Percentiles rank a stretch among this genome's conserved stretches.
phyloP scores from a whole-genome alignment of 1,284 basidiomycete species.

The Apiotrichum laibachii region DNA sequence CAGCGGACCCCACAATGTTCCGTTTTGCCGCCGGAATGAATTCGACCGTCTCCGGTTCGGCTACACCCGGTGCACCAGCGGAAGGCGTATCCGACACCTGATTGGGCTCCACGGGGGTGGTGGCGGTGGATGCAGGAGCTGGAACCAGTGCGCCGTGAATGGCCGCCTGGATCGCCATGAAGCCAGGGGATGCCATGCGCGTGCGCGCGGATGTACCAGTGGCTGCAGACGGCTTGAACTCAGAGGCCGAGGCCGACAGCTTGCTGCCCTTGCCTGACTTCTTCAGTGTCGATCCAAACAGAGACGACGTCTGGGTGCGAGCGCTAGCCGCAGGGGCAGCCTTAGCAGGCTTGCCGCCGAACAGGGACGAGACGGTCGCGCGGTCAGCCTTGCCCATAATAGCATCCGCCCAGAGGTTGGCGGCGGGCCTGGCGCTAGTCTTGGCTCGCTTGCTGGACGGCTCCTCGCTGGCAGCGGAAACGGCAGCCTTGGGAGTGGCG shows the following conservation, averaged over 20 bases:
- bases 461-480: background rate
- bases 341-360: background rate
- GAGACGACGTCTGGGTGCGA: background rate
- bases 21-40: slow-evolving; percentile 59
- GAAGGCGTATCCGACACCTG: background rate
- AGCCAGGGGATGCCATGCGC: slow-evolving; percentile 27
- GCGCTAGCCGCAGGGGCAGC: background rate
- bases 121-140: slow-evolving; percentile 20
- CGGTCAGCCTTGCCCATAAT: slow-evolving; percentile 1
- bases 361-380: slow-evolving; percentile 2
- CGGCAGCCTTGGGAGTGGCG: background rate
- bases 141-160: slow-evolving; percentile 19
- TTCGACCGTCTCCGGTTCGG: slow-evolving; percentile 61
- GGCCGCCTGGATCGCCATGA: slow-evolving; percentile 21
- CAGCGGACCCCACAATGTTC: slow-evolving; percentile 37
- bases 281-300: slow-evolving; percentile 17
- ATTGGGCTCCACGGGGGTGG: slow-evolving; percentile 8
- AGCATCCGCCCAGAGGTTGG: slow-evolving; percentile 23
- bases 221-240: background rate
- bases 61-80: background rate
- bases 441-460: slow-evolving; percentile 3
- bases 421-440: background rate
- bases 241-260: no score
- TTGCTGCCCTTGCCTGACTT: background rate
- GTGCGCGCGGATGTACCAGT: background rate